These are phyloP conservation scores for Dryas drummondii DNA, from an alignment of 306 rosid species.

Conservation along the genomic window DNA sequence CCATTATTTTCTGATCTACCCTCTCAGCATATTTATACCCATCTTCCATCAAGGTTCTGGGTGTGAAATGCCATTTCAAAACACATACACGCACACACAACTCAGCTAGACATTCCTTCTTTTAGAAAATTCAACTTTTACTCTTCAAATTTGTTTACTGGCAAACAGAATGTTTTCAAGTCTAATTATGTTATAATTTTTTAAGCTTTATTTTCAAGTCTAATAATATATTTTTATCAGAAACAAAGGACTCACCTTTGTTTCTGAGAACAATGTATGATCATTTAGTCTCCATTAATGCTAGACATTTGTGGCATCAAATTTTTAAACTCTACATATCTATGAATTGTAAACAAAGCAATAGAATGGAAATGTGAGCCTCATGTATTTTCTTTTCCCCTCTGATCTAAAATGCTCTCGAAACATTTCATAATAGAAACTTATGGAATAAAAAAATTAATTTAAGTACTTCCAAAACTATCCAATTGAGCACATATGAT, in stretches of 20 bases:
- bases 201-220: background rate
- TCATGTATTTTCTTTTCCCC: too few species aligned
- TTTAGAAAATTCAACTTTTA: background rate
- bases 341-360: too few species aligned
- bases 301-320: background rate
- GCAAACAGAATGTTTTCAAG: background rate
- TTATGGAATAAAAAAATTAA: too few species aligned
- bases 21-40: background rate
- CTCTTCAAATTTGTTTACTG: background rate
- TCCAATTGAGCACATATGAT: too few species aligned
- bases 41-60: background rate
- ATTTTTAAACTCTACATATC: too few species aligned
- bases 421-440: too few species aligned
- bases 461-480: too few species aligned
- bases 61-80: background rate
- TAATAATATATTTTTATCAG: too few species aligned
- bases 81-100: background rate
- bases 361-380: too few species aligned
- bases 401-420: too few species aligned
- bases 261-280: background rate
- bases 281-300: background rate
- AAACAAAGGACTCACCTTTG: background rate
- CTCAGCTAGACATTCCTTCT: background rate
- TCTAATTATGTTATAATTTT: background rate
- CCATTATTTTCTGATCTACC: background rate